A percentile compares a stretch with the other conserved stretches of the same genome.
phyloP scores from a whole-genome alignment of 2,329 filamentous ascomycete species.

The Aspergillus pseudoglaucus region DNA sequence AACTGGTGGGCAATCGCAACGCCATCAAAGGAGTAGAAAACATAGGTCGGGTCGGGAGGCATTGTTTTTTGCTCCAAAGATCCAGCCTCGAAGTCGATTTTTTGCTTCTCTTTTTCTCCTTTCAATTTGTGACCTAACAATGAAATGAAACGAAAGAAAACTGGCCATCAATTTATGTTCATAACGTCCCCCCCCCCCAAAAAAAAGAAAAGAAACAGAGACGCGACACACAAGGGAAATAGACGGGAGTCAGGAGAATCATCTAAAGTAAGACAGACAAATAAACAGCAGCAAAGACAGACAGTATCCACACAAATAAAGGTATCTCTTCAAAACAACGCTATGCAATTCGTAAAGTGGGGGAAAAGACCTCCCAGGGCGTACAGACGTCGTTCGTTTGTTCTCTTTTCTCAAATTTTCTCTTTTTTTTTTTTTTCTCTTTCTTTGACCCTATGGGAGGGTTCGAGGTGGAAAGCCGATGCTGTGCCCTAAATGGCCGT shows the following conservation, averaged over 20 bases:
- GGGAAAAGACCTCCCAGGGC: conserved; percentile 14
- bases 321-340: conserved; percentile 29
- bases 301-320: conserved; percentile 24
- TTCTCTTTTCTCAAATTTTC: conserved; percentile 6
- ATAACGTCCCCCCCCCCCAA: conserved; percentile 1
- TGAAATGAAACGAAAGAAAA: conserved; percentile 8
- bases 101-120: neutral
- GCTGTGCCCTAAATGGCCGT: conserved; percentile 25
- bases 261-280: conserved; percentile 13
- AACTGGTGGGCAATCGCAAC: conserved; percentile 89
- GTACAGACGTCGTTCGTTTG: conserved; percentile 15
- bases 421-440: conserved; percentile 6
- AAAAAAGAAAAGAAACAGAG: conserved; percentile 9
- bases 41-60: conserved; percentile 8
- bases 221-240: conserved; percentile 7
- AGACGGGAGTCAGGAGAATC: conserved; percentile 12
- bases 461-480: conserved; percentile 31
- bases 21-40: conserved; percentile 14
- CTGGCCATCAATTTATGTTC: neutral
- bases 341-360: conserved; percentile 35
- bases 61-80: conserved; percentile 16
- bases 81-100: conserved; percentile 22
- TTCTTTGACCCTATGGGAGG: conserved; percentile 20
- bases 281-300: conserved; percentile 3
- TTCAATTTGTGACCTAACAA: conserved; percentile 5